Evolutionary conservation across 2,329 filamentous ascomycete species (phyloP).

Genomic region (Leptographium flavum): DNA sequence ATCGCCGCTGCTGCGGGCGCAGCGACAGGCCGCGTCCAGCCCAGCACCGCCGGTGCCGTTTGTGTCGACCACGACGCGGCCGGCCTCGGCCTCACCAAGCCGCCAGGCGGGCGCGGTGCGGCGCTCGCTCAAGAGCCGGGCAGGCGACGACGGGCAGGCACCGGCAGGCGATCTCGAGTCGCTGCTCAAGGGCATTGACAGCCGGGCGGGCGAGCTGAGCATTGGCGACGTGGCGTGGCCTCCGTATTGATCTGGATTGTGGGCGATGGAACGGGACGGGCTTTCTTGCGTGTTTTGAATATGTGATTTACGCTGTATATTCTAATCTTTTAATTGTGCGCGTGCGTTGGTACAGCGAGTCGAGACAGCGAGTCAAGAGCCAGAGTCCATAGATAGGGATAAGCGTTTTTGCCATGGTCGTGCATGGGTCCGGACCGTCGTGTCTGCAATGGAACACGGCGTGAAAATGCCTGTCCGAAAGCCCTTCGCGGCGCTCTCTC

Average conservation of each 20-base stretch:
- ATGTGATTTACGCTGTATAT: background rate
- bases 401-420: too few species aligned
- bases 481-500: background rate
- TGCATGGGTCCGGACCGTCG: too few species aligned
- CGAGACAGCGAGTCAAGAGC: too few species aligned
- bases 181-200: slow-evolving; percentile 35
- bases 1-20: slow-evolving; percentile 12
- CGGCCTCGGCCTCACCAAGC: background rate
- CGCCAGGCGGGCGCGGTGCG: background rate
- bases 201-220: slow-evolving; percentile 28
- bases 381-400: too few species aligned
- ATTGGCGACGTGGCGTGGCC: slow-evolving; percentile 32
- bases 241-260: slow-evolving; percentile 28
- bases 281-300: background rate
- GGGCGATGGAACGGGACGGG: too few species aligned
- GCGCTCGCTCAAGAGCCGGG: slow-evolving; percentile 25
- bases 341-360: too few species aligned
- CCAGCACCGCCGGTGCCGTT: background rate
- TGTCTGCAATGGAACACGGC: too few species aligned
- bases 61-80: background rate
- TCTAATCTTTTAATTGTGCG: too few species aligned
- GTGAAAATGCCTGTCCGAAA: too few species aligned
- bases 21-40: slow-evolving; percentile 6
- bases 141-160: slow-evolving; percentile 23
- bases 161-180: slow-evolving; percentile 32